Conservation (phyloP, 208 protist genomes). For the Sergeia podlipaevii region DNA sequence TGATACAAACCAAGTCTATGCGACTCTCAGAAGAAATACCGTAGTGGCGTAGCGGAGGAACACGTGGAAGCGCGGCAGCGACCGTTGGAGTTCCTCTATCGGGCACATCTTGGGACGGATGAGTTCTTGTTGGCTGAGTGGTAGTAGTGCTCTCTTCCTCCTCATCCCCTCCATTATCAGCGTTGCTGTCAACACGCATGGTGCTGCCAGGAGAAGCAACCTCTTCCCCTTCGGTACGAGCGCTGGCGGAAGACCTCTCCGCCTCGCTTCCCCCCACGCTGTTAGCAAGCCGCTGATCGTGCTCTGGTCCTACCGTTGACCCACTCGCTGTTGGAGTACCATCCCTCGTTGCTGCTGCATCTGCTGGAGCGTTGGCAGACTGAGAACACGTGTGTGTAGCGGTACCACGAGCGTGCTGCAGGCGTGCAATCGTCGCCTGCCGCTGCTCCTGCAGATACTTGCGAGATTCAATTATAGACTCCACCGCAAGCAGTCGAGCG, state of each 20-base stretch:
- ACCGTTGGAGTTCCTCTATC: too few relatives aligned
- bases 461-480: conserved; percentile 57
- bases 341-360: background rate
- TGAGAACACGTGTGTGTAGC: background rate
- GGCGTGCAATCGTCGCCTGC: conserved; percentile 4
- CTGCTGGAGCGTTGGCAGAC: background rate
- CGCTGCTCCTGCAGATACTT: conserved; percentile 29
- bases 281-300: conserved; percentile 10
- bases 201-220: too few relatives aligned
- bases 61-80: background rate
- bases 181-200: too few relatives aligned
- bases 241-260: background rate
- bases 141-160: background rate
- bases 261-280: background rate
- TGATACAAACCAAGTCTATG: conserved; percentile 62
- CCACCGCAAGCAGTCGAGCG: conserved; percentile 45
- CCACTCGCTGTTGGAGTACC: background rate
- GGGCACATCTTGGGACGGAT: too few relatives aligned
- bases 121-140: background rate
- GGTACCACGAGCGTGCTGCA: background rate
- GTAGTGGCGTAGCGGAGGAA: conserved; percentile 31
- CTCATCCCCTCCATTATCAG: too few relatives aligned
- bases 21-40: conserved; percentile 36
- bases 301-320: background rate
- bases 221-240: background rate